Evolutionary conservation across 495 filamentous ascomycete species (phyloP), one percentile per base, ranked within the genome.

Genomic region (Talaromyces nanjingensis): DNA sequence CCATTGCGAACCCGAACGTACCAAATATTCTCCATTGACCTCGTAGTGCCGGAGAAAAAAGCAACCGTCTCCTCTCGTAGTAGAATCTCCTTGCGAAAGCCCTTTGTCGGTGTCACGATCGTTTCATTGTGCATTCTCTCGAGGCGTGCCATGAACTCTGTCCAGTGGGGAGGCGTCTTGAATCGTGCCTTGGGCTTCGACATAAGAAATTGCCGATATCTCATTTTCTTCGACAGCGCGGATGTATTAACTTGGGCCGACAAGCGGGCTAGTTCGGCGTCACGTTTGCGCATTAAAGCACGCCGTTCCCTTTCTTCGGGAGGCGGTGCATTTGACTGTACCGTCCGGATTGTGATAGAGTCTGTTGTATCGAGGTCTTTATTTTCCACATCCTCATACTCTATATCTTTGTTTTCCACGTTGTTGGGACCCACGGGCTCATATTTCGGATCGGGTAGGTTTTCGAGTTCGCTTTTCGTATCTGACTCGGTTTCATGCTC

Each of bases 61-160:
- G 69, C 78, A 24, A 81, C 63, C 0, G 72, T 78, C 59, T 78
- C 78, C 52, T 81, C 78, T 9, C 74, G 71, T 2, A 79, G 18
- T 29, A 70, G 56, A n/a, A 79, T 47, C 56, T 75, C 73, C 64
- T 70, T 75, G 22, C 70, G 66, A 29, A 66, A 69, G 12, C 56
- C 5, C 8, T 49, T 66, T 58, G 55, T 69, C 5, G 22, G 39
- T 47, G 53, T 57, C 29, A 31, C 62, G n/a, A 57, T 65, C 18
- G 54, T 59, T 18, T 69, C 57, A 12, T 63, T 45, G 20, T 76
- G 63, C 33, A 73, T 24, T 4, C 53, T 27, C 39, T 72, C 65
- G 31, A 79, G 59, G 18, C 72, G 29, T n/a, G 68, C 61, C 47
- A 69, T 65, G 25, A 76, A 60, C 18, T 70, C 64, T 6, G 52